phyloP scores from a whole-genome alignment of 2,329 filamentous ascomycete genomes.

The Bipolaris victoriae region DNA sequence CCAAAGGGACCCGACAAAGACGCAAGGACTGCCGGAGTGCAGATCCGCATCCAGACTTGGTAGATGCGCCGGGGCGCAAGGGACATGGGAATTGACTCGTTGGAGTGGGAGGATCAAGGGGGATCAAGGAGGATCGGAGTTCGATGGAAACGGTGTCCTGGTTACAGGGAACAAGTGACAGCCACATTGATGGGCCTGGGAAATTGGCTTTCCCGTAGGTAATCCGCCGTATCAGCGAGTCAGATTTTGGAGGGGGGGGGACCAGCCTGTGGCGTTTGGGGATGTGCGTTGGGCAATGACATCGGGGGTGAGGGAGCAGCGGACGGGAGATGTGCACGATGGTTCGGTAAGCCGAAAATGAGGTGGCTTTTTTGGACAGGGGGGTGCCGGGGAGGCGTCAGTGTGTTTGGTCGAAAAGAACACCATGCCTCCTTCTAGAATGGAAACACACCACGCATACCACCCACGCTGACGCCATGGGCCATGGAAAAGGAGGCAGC shows the following conservation, averaged over 20 bases:
- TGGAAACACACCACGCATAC: background rate
- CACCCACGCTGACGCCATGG: too few relatives aligned
- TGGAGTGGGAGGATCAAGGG: background rate
- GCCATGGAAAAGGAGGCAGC: background rate
- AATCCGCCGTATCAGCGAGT: background rate
- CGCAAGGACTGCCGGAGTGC: slow-evolving; percentile 5
- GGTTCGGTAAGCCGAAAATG: background rate
- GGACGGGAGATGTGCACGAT: slow-evolving; percentile 9
- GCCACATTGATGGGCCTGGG: background rate
- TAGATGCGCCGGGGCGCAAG: background rate
- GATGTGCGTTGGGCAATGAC: background rate
- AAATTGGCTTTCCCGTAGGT: background rate
- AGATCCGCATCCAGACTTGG: background rate
- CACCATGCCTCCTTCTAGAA: background rate
- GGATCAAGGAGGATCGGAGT: slow-evolving; percentile 2
- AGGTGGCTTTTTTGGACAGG: slow-evolving; percentile 2
- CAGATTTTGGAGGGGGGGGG: background rate
- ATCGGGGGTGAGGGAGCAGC: background rate
- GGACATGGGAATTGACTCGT: background rate
- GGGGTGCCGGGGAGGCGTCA: background rate
- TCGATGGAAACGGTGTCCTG: background rate
- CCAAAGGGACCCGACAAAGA: background rate
- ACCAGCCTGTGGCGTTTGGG: background rate
- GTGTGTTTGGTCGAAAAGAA: background rate
- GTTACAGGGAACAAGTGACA: background rate